Conservation (phyloP, 2,329 filamentous ascomycete species). For the Daldinia sp. region DNA sequence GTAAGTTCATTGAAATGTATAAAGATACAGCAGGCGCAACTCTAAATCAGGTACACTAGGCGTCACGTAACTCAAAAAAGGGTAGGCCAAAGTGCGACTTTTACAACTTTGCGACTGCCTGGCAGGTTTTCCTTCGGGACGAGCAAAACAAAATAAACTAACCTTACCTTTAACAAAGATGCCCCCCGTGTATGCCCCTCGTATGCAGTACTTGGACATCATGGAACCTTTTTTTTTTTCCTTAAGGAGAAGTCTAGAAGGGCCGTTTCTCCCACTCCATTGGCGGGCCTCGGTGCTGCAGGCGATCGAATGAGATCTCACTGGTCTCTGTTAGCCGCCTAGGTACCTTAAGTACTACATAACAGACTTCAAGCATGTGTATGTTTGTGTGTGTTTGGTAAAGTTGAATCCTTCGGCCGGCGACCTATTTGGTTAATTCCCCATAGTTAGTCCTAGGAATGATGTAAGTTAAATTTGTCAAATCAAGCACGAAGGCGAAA, state of each 20-base stretch:
- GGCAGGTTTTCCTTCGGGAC: conserved; percentile 3
- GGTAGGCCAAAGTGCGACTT: not conserved
- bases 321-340: not conserved
- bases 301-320: conserved; percentile 39
- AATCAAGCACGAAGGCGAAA: conserved; percentile 2
- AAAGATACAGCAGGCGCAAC: conserved; percentile 16
- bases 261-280: conserved; percentile 25
- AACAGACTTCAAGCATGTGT: not conserved
- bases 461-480: conserved; percentile 1
- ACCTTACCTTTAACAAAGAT: conserved; percentile 11
- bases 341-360: not conserved
- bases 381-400: not conserved
- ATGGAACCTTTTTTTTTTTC: conserved; percentile 27
- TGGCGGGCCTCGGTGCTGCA: conserved; percentile 28
- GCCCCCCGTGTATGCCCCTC: not conserved
- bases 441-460: conserved; percentile 14
- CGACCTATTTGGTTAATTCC: conserved; percentile 11
- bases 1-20: conserved; percentile 17
- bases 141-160: not conserved
- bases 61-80: conserved; percentile 22
- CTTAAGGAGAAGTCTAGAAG: conserved; percentile 38
- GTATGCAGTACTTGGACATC: conserved; percentile 1
- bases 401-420: conserved; percentile 25
- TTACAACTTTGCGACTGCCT: conserved; percentile 4
- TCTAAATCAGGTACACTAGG: conserved; percentile 25